These are phyloP conservation scores for Pelargonium myrrhifolium DNA, from an alignment of 441 rosid species.

Conservation along the genomic window DNA sequence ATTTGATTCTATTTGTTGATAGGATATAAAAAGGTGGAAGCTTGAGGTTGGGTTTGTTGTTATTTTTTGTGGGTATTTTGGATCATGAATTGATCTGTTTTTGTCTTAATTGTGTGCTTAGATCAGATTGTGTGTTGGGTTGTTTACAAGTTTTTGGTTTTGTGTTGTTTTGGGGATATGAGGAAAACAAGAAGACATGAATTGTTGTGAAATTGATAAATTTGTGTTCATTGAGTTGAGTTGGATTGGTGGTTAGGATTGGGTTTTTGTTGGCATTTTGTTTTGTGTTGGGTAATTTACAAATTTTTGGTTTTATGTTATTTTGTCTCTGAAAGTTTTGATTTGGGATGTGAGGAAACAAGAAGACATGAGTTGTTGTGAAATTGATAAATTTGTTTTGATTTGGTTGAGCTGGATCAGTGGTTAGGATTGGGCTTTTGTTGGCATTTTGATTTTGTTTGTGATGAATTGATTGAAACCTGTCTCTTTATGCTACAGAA, in stretches of 20 bases:
- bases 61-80: not conserved
- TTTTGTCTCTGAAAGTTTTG: not conserved
- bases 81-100: not conserved
- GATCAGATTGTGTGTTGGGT: not conserved
- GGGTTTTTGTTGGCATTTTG: too few relatives aligned
- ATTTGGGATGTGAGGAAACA: constrained; percentile 3
- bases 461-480: constrained; percentile 13
- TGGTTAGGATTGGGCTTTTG: not conserved
- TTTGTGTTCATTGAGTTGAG: too few relatives aligned
- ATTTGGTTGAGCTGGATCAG: not conserved
- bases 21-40: not conserved
- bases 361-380: not conserved
- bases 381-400: not conserved
- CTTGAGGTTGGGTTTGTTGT: not conserved
- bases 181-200: too few relatives aligned
- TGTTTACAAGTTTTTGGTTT: too few relatives aligned
- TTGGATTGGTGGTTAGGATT: too few relatives aligned
- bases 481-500: constrained; percentile 28
- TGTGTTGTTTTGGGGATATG: too few relatives aligned
- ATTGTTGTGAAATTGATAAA: too few relatives aligned
- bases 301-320: not conserved
- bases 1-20: not conserved
- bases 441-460: not conserved
- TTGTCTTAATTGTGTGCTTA: not conserved
- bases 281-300: too few relatives aligned